phyloP scores from a whole-genome alignment of 2,329 filamentous ascomycete genomes.

The Penicillium sp. region DNA sequence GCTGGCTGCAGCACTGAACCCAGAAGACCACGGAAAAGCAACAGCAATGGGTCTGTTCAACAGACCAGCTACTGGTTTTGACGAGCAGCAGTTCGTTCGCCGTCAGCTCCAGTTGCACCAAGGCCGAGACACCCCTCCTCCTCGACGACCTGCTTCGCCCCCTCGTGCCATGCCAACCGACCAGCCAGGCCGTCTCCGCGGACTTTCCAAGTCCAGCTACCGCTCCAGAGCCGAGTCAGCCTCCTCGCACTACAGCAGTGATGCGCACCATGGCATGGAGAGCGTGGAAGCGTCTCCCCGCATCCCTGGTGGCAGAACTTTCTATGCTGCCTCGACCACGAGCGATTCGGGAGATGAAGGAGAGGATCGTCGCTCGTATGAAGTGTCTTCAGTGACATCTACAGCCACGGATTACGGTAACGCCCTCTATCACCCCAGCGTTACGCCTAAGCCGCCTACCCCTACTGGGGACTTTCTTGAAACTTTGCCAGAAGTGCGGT shows the following conservation, averaged over 20 bases:
- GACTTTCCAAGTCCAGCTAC: slow-evolving; percentile 39
- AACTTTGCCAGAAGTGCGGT: slow-evolving; percentile 36
- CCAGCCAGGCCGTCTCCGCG: slow-evolving; percentile 28
- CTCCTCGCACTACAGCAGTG: slow-evolving; percentile 39
- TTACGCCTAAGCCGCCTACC: slow-evolving; percentile 32
- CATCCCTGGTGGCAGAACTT: slow-evolving; percentile 27
- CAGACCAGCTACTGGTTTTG: slow-evolving; percentile 73
- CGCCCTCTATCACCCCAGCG: slow-evolving; percentile 37
- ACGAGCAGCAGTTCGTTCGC: slow-evolving; percentile 81
- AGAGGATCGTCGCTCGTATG: slow-evolving; percentile 26
- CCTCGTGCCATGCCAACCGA: slow-evolving; percentile 25
- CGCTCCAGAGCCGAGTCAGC: slow-evolving; percentile 39
- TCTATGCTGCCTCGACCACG: slow-evolving; percentile 36
- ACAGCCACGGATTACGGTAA: slow-evolving; percentile 37
- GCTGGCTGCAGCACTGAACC: slow-evolving; percentile 65
- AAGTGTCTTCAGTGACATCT: slow-evolving; percentile 24
- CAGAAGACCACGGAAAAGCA: slow-evolving; percentile 77
- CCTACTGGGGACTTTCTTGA: slow-evolving; percentile 31
- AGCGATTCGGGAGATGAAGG: slow-evolving; percentile 43
- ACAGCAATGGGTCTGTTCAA: slow-evolving; percentile 72
- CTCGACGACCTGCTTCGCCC: slow-evolving; percentile 30
- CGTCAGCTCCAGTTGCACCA: slow-evolving; percentile 79
- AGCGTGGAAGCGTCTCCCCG: slow-evolving; percentile 34
- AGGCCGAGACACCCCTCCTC: slow-evolving; percentile 64
- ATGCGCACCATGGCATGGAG: slow-evolving; percentile 26